Evolutionary conservation across 2,329 filamentous ascomycete species (phyloP).

Genomic region (Fusarium albidum): DNA sequence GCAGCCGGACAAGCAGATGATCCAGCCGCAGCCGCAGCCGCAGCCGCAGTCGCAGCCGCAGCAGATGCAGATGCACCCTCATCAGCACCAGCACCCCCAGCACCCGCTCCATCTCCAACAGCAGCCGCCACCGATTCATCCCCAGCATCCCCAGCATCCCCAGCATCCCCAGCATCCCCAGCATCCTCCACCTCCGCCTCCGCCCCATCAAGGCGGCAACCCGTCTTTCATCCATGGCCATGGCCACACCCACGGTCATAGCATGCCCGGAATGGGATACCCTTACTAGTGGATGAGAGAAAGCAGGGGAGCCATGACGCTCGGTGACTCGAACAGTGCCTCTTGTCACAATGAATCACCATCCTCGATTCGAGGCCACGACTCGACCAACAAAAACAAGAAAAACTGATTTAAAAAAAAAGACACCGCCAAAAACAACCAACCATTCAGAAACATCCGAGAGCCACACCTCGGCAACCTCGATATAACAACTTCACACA

Average conservation of each 20-base stretch:
- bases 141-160: slow-evolving; percentile 32
- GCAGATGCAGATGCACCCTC: slow-evolving; percentile 16
- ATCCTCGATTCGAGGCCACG: not conserved
- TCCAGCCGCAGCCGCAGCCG: slow-evolving; percentile 25
- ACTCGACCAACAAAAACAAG: not conserved
- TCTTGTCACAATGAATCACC: not conserved
- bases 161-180: slow-evolving; percentile 34
- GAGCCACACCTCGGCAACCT: slow-evolving; percentile 1
- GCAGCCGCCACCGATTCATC: slow-evolving; percentile 19
- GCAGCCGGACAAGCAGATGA: slow-evolving; percentile 18
- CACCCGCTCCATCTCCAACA: slow-evolving; percentile 27
- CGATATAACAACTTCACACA: slow-evolving; percentile 25
- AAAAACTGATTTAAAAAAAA: slow-evolving; percentile 10
- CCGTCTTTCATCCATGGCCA: slow-evolving; percentile 37
- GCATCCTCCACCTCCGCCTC: slow-evolving; percentile 31
- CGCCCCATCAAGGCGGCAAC: slow-evolving; percentile 33
- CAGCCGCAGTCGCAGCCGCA: slow-evolving; percentile 31
- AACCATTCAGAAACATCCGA: slow-evolving; percentile 4
- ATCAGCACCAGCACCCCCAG: slow-evolving; percentile 25
- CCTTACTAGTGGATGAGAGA: slow-evolving; percentile 33
- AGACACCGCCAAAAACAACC: slow-evolving; percentile 1
- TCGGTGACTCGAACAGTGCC: not conserved
- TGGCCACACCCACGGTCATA: slow-evolving; percentile 22
- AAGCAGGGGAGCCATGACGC: not conserved
- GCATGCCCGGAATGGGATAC: slow-evolving; percentile 42